phyloP scores from a whole-genome alignment of 148 eudicot genomes.

The Camellia lanceoleosa region DNA sequence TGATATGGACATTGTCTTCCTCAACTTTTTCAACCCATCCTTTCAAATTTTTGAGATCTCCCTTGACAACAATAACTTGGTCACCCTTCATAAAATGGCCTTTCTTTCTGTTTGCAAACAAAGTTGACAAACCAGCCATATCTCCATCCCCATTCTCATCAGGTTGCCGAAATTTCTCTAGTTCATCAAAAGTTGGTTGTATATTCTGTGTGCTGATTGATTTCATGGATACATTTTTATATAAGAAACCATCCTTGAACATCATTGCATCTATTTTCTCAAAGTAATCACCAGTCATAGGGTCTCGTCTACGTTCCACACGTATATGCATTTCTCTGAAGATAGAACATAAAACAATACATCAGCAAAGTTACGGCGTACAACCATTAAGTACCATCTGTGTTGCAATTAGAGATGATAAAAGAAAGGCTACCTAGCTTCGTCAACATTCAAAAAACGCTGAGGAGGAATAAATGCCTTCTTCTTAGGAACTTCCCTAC shows the following conservation, averaged over 20 bases:
- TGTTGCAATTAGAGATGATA: background rate
- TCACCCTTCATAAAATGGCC: slow-evolving; percentile 99
- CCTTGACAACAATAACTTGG: slow-evolving; percentile 81
- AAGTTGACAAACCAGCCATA: slow-evolving; percentile 71
- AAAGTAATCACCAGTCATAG: slow-evolving; percentile 78
- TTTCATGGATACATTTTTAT: slow-evolving; percentile 79
- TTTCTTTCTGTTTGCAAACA: slow-evolving; percentile 93
- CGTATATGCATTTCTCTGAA: slow-evolving; percentile 85
- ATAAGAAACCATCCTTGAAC: slow-evolving; percentile 92
- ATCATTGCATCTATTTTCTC: slow-evolving; percentile 79
- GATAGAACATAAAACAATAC: slow-evolving; percentile 9
- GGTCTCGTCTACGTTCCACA: slow-evolving; percentile 81
- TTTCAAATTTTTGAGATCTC: slow-evolving; percentile 85
- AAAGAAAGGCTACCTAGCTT: slow-evolving; percentile 67
- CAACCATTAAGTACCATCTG: background rate
- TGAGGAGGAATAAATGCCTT: slow-evolving; percentile 89
- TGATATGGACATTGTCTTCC: slow-evolving; percentile 87
- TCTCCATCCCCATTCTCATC: slow-evolving; percentile 84
- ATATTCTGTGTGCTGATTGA: slow-evolving; percentile 73
- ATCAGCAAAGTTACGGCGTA: slow-evolving; percentile 1
- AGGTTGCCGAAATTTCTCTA: slow-evolving; percentile 89
- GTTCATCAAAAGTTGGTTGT: slow-evolving; percentile 93
- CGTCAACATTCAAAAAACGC: slow-evolving; percentile 88
- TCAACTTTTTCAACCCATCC: slow-evolving; percentile 98
- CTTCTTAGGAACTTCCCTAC: slow-evolving; percentile 83